Percentiles rank a stretch among this genome's conserved stretches.
phyloP scores from a whole-genome alignment of 2,329 filamentous ascomycete species.

The Arthrobotrys sinensis region DNA sequence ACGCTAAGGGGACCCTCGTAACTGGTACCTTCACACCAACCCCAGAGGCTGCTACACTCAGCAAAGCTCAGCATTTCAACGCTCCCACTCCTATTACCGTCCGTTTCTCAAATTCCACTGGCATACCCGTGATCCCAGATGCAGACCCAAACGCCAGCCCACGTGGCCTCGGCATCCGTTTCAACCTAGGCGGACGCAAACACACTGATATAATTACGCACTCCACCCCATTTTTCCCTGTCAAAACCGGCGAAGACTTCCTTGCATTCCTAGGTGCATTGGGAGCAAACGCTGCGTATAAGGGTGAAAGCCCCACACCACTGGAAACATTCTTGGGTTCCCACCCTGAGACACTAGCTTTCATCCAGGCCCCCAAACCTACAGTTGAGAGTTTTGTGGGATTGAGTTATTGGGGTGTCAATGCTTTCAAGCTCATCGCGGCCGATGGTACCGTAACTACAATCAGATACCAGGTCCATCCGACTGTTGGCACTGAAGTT shows the following conservation, averaged over 20 bases:
- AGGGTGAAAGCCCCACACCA: slow-evolving; percentile 49
- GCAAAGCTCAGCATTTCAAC: slow-evolving; percentile 71
- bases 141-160: slow-evolving; percentile 70
- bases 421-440: slow-evolving; percentile 70
- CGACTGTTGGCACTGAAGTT: slow-evolving; percentile 68
- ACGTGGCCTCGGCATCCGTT: slow-evolving; percentile 71
- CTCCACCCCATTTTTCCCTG: slow-evolving; percentile 72
- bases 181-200: slow-evolving; percentile 69
- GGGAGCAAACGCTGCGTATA: slow-evolving; percentile 26
- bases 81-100: slow-evolving; percentile 69
- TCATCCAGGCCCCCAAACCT: slow-evolving; percentile 71
- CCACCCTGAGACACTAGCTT: slow-evolving; percentile 70
- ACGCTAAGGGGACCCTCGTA: slow-evolving; percentile 72
- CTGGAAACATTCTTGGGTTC: slow-evolving; percentile 69
- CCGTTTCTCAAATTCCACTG: slow-evolving; percentile 72
- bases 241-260: slow-evolving; percentile 72
- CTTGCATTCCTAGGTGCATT: slow-evolving; percentile 33
- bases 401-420: slow-evolving; percentile 71
- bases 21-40: slow-evolving; percentile 72
- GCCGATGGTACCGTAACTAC: slow-evolving; percentile 68
- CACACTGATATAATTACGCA: slow-evolving; percentile 75
- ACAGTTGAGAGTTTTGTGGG: slow-evolving; percentile 70
- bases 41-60: slow-evolving; percentile 69
- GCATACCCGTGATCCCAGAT: slow-evolving; percentile 71
- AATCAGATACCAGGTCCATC: slow-evolving; percentile 71